Percentiles rank a stretch among this genome's conserved stretches.
phyloP scores from a whole-genome alignment of 805 yeast species.

The Teunomyces panamensis region DNA sequence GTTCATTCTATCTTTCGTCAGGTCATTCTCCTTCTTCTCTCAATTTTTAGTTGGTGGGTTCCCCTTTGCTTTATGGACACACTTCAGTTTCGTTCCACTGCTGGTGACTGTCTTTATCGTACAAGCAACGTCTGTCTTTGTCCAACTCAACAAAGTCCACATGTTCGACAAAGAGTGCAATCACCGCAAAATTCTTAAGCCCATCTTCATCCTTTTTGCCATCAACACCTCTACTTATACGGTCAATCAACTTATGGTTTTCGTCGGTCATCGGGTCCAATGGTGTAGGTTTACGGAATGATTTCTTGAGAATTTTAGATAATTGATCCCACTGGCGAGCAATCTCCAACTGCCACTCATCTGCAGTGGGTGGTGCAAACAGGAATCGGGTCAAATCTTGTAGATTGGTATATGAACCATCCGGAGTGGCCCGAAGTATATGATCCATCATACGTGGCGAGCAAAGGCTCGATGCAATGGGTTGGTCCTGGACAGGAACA shows the following conservation, averaged over 20 bases:
- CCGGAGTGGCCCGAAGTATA: conserved; percentile 16
- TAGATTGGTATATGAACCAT: conserved; percentile 28
- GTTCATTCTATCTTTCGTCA: neutral
- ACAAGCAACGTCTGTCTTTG: conserved; percentile 52
- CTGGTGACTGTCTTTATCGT: conserved; percentile 51
- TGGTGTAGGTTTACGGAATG: conserved; percentile 73
- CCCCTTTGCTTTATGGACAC: conserved; percentile 47
- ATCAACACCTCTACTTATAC: conserved; percentile 78
- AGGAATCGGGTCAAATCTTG: conserved; percentile 16
- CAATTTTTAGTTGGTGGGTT: too few species aligned
- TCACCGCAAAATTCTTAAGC: conserved; percentile 63
- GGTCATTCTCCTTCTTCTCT: too few species aligned
- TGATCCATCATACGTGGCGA: conserved; percentile 24
- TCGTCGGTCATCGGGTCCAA: conserved; percentile 56
- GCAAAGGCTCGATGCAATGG: conserved; percentile 25
- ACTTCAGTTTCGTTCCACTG: conserved; percentile 78
- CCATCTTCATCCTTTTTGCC: conserved; percentile 66
- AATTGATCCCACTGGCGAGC: conserved; percentile 59
- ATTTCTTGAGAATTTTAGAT: conserved; percentile 57
- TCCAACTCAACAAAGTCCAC: conserved; percentile 69
- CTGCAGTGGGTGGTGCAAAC: conserved; percentile 46
- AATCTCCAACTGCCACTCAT: conserved; percentile 70
- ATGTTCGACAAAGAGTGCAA: conserved; percentile 63
- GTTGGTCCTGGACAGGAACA: conserved; percentile 13
- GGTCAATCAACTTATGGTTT: conserved; percentile 58